Evolutionary conservation across 179 eudicot genomes (phyloP), one percentile per base, ranked within the genome.

Genomic region (Heliamphora pulchella): DNA sequence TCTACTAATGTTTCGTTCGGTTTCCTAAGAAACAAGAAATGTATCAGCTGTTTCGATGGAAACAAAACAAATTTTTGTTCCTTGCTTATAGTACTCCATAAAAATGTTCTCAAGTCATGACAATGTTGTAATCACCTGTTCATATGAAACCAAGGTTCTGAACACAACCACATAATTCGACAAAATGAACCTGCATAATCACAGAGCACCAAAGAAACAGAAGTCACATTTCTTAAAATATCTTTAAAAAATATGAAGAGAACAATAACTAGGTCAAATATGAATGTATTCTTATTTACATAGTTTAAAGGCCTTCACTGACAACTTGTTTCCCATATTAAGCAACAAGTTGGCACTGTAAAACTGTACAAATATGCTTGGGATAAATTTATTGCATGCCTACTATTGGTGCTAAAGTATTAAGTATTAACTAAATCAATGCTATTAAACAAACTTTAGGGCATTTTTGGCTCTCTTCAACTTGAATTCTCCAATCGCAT

Each of bases 111-210:
- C 39, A 22, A 78, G 46, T 51, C 22, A 71, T 4, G 41, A 22
- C 3, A 70, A 8, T 20, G 44, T 64, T 39, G 17, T 18, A 43
- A 74, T 74, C 76, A 94, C 99, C 97, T 96, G 96, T 82, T 96
- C 94, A 80, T 91, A 96, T 54, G 96, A 90, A 83, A 87, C 85
- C 94, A 96, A 83, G 76, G 90, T 89, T 84, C 91, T 89, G 84
- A 96, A 96, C 71, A 96, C 87, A 13, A 88, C 90, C 78, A 91
- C 97, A 83, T 96, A 91, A 86, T 91, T 91, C 66, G 98, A 94
- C 63, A 96, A 77, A 66, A 92, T 85, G 80, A 96, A 96, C 98
- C 99, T 96, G 94, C 85, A 86, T 75, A 83, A 75, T 78, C 82
- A 87, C 48, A 84, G 59, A 74, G 79, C 18, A 76, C 18, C 75